Evolutionary conservation across 2,329 filamentous ascomycete species (phyloP), one percentile per base, ranked within the genome.

Genomic region (Leptoxyphium fumago): DNA sequence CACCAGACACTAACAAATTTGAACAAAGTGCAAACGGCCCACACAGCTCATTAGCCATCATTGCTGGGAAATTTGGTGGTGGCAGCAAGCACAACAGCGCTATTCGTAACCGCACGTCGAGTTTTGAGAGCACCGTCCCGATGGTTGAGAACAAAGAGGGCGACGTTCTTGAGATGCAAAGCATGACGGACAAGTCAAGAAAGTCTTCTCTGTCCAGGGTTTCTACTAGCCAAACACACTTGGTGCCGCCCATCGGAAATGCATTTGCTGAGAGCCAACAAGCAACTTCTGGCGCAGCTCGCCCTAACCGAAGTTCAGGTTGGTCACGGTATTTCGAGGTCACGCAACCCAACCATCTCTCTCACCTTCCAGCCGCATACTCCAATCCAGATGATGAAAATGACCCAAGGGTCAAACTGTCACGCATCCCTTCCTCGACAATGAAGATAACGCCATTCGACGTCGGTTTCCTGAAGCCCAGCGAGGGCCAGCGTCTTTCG

Each of bases 391-490:
- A 50, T 45, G 65, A 69, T n/a, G 66, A 58, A 15, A 78, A 72
- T 2, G 74, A 51, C 26, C 62, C 61, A 11, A 56, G 60, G 73
- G 74, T 57, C 78, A 75, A 42, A 8, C 47, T 50, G 3, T 57
- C 55, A 32, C 52, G 52, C 3, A 60, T 60, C 44, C 59, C 59
- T 1, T 67, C 79, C 50, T 83, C 81, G n/a, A 77, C 76, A 15
- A 75, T 79, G 0, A 36, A 36, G 9, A 75, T 84, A 0, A 77
- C 80, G n/a, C 78, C 82, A 1, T 66, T 84, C 21, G 74, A 77
- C 47, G 69, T 85, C 43, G 67, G 71, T 45, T 60, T 59, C 43
- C 63, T 62, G 40, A 62, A 61, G 44, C 67, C 65, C 21, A 63
- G 68, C 36, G 77, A 80, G 34, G 74, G 74, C 11, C 73, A 76